phyloP scores from a whole-genome alignment of 768 basidiomycete species.

The Asterophora lycoperdoides region DNA sequence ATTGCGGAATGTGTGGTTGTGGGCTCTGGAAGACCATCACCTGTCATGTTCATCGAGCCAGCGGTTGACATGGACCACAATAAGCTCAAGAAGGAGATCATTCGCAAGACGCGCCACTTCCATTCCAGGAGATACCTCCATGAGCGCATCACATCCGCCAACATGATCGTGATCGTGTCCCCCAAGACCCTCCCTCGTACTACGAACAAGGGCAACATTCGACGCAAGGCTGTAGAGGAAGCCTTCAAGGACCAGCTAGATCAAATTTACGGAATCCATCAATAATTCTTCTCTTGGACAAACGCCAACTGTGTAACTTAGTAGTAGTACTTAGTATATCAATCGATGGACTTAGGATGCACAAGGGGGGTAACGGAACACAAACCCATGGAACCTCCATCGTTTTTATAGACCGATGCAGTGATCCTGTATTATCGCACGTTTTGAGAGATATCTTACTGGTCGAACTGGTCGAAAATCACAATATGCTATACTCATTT shows the following conservation, averaged over 20 bases:
- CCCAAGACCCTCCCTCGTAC: slow-evolving; percentile 64
- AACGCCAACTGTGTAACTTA: background rate
- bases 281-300: background rate
- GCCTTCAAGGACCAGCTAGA: slow-evolving; percentile 53
- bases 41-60: slow-evolving; percentile 71
- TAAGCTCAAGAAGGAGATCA: slow-evolving; percentile 63
- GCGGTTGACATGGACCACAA: slow-evolving; percentile 45
- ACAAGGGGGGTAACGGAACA: too few relatives aligned
- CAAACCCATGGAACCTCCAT: too few relatives aligned
- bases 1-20: slow-evolving; percentile 75
- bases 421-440: too few relatives aligned
- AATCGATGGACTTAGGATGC: too few relatives aligned
- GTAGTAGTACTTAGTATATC: too few relatives aligned
- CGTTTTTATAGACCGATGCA: too few relatives aligned
- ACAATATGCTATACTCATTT: too few relatives aligned
- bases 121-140: slow-evolving; percentile 72
- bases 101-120: slow-evolving; percentile 67
- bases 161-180: slow-evolving; percentile 63
- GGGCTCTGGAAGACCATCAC: slow-evolving; percentile 70
- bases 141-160: slow-evolving; percentile 61
- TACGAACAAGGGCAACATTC: slow-evolving; percentile 75
- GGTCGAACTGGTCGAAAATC: too few relatives aligned
- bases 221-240: slow-evolving; percentile 70
- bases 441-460: too few relatives aligned
- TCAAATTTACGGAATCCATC: slow-evolving; percentile 38